Conservation (phyloP, 805 yeast species). For the Debaryomyces prosopidis region DNA sequence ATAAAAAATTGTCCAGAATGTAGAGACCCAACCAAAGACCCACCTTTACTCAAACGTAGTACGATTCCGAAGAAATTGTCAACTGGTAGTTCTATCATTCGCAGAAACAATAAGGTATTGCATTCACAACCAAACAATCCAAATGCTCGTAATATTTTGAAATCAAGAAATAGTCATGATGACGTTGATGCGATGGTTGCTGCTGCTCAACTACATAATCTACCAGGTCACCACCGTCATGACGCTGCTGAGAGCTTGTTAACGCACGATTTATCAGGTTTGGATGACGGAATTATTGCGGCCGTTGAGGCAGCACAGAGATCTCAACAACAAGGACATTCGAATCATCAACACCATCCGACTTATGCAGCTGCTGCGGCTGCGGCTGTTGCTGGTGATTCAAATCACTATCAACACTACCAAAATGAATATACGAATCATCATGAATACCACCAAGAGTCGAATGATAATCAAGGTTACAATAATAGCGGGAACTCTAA, state of each 20-base stretch:
- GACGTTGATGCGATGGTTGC: slow-evolving; percentile 38
- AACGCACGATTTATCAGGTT: slow-evolving; percentile 41
- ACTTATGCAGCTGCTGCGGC: slow-evolving; percentile 35
- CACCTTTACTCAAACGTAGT: slow-evolving; percentile 14
- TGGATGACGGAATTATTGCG: slow-evolving; percentile 52
- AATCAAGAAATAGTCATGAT: slow-evolving; percentile 17
- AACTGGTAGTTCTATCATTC: slow-evolving; percentile 6
- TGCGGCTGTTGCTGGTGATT: slow-evolving; percentile 24
- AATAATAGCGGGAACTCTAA: slow-evolving; percentile 6
- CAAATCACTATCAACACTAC: slow-evolving; percentile 18
- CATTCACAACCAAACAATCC: slow-evolving; percentile 20
- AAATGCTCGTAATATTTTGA: slow-evolving; percentile 19
- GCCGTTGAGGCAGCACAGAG: slow-evolving; percentile 62
- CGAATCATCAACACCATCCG: slow-evolving; percentile 8
- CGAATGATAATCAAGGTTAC: slow-evolving; percentile 7
- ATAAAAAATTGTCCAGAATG: slow-evolving; percentile 77
- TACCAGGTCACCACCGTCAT: slow-evolving; percentile 22
- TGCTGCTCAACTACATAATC: slow-evolving; percentile 24
- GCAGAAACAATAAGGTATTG: slow-evolving; percentile 15
- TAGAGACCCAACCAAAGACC: slow-evolving; percentile 42
- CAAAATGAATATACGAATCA: slow-evolving; percentile 10
- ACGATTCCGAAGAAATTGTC: slow-evolving; percentile 18
- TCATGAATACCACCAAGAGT: slow-evolving; percentile 8
- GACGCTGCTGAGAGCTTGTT: slow-evolving; percentile 32
- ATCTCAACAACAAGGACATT: slow-evolving; percentile 25